A percentile compares a stretch with the other conserved stretches of the same genome.
phyloP scores from a whole-genome alignment of 352 stramenopile species.

The Phytophthora idaei region DNA sequence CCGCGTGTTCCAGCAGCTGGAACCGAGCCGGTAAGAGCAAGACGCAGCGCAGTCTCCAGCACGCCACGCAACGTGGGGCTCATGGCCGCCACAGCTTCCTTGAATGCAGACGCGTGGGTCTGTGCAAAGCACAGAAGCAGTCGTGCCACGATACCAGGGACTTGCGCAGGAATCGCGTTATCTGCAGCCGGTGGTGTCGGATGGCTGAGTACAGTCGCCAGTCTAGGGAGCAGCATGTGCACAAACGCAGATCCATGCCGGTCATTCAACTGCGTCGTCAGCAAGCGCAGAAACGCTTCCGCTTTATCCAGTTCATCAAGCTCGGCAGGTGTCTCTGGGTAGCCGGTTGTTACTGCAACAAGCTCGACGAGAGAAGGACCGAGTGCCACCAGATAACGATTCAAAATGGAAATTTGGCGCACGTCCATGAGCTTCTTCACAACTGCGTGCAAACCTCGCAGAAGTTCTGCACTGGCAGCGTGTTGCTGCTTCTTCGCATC shows the following conservation, averaged over 20 bases:
- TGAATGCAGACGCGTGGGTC: conserved; percentile 55
- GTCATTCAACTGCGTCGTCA: conserved; percentile 57
- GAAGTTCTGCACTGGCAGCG: conserved; percentile 28
- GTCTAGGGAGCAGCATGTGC: conserved; percentile 58
- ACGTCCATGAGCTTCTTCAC: conserved; percentile 54
- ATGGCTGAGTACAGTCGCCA: conserved; percentile 45
- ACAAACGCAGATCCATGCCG: conserved; percentile 56
- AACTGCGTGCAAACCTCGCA: conserved; percentile 44
- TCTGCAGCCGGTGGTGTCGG: conserved; percentile 12
- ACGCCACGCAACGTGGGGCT: conserved; percentile 36
- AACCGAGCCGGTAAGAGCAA: conserved; percentile 43
- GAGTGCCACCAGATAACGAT: conserved; percentile 54
- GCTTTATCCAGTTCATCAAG: conserved; percentile 48
- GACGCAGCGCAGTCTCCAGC: conserved; percentile 50
- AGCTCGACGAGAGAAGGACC: conserved; percentile 47
- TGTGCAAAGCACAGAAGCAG: conserved; percentile 62
- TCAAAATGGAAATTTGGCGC: conserved; percentile 40
- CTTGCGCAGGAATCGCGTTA: conserved; percentile 25
- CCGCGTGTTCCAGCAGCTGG: conserved; percentile 3
- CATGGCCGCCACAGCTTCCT: conserved; percentile 56
- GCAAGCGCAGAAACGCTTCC: conserved; percentile 52
- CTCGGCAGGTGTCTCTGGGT: conserved; percentile 26
- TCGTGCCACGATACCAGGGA: conserved; percentile 36
- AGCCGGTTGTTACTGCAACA: conserved; percentile 28
- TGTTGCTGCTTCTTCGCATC: conserved; percentile 27